These are phyloP conservation scores for Cordyceps javanica DNA, from an alignment of 2,329 filamentous ascomycete species.

Conservation along the genomic window DNA sequence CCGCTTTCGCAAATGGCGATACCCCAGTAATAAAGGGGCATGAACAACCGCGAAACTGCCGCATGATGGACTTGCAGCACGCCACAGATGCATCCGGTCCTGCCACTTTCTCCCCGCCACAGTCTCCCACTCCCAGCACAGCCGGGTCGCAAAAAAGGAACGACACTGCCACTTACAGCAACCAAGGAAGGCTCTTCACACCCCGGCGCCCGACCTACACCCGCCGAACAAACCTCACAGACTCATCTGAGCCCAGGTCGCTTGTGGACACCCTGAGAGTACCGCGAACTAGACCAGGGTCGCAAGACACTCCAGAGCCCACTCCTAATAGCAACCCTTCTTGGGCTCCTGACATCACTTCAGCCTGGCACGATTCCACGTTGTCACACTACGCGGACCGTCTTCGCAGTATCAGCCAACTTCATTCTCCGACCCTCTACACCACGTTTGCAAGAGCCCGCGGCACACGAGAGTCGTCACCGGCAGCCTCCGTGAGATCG, in stretches of 20 bases:
- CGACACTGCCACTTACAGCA: neutral
- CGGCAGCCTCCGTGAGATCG: conserved; percentile 23
- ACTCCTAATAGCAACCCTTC: conserved; percentile 4
- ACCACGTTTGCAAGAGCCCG: conserved; percentile 7
- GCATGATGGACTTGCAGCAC: neutral
- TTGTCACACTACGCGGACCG: conserved; percentile 15
- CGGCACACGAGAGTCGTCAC: conserved; percentile 9
- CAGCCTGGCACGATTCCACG: conserved; percentile 22
- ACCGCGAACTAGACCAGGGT: conserved; percentile 9
- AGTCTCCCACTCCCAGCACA: neutral
- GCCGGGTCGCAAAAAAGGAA: neutral
- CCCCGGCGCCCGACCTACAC: neutral
- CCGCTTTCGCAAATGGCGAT: conserved; percentile 3
- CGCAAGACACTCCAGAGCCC: conserved; percentile 3
- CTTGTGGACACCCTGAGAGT: conserved; percentile 2
- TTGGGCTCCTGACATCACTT: conserved; percentile 11
- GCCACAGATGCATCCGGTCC: neutral
- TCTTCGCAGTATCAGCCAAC: conserved; percentile 3
- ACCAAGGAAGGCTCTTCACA: neutral
- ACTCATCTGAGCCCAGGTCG: conserved; percentile 3
- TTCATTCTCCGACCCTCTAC: conserved; percentile 4
- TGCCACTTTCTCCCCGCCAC: conserved; percentile 2
- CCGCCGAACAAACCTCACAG: neutral
- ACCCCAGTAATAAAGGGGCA: conserved; percentile 6
- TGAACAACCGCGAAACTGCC: conserved; percentile 5